These are phyloP conservation scores for Endoconidiophora polonica DNA, from an alignment of 2,329 filamentous ascomycete genomes.

Conservation along the genomic window DNA sequence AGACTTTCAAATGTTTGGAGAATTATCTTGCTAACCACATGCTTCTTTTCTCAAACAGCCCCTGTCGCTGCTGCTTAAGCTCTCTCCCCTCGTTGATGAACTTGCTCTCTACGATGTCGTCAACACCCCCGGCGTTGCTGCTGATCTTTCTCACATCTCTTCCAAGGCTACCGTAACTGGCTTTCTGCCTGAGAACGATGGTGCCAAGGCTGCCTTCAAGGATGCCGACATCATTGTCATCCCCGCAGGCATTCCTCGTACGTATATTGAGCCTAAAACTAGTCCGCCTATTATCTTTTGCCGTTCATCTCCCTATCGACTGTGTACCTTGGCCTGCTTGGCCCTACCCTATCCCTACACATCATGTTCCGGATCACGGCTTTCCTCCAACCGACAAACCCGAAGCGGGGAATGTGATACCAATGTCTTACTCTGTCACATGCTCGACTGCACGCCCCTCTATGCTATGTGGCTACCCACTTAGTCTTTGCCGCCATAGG, in stretches of 20 bases:
- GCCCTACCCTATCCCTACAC: neutral
- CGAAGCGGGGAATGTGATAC: neutral
- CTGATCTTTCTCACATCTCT: constrained; percentile 95
- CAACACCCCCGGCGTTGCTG: constrained; percentile 90
- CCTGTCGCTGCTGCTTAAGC: constrained; percentile 90
- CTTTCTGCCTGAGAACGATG: constrained; percentile 73
- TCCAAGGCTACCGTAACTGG: constrained; percentile 73
- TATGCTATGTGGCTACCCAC: no score
- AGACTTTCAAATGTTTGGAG: constrained; percentile 3
- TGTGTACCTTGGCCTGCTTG: neutral
- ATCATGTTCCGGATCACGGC: neutral
- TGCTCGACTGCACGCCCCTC: no score
- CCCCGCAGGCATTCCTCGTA: constrained; percentile 93
- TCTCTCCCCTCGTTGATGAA: constrained; percentile 72
- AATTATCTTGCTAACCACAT: constrained; percentile 11
- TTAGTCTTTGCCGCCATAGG: no score
- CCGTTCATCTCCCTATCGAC: neutral
- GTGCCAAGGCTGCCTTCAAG: constrained; percentile 74
- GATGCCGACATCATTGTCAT: constrained; percentile 94
- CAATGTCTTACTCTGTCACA: neutral
- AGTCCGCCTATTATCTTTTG: neutral
- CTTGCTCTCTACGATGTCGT: constrained; percentile 98
- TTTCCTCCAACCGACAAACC: constrained; percentile 6
- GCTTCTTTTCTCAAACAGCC: constrained; percentile 38
- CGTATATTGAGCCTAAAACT: constrained; percentile 21